Base-by-base conservation (phyloP, 1,139 yeast species). In the Yarrowia galli region DNA sequence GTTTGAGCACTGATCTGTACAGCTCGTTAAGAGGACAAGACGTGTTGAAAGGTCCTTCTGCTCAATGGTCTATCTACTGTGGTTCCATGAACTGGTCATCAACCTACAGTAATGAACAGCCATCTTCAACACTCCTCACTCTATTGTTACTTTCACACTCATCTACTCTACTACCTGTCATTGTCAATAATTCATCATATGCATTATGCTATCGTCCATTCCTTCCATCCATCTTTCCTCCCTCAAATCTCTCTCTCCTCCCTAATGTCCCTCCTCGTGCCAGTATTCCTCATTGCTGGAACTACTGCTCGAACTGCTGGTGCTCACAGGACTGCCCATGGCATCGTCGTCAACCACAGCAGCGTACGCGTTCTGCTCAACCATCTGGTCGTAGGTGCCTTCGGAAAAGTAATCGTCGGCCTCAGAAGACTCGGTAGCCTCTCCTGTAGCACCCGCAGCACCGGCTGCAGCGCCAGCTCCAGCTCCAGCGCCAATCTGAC, bases 261-360 rank as follows among this genome's bases (percentile, higher is more conserved):
- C 15, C 60, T 20, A 54, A 23, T 54, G 42, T 32, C 58, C 40
- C 46, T 58, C 64, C 51, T 58, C 64, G 32, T 58, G 64, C 64
- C 64, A 58, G 51, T 58, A 58, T 51, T 58, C 64, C 51, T 58
- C 64, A 20, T 58, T 58, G 42, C 64, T 56, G 38, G 63, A 56
- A 25, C 38, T 32, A 13, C 51, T 43, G 40, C 51, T 43, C 12
- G 64, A 58, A 13, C 64, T 58, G 51, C 64, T 58, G 28, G 64
- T 43, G 40, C 64, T 58, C 15, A 58, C 64, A 10, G 64, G 51
- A 43, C 64, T 58, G 40, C 51, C 51, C 51, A 58, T 40, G 42
- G 40, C 51, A 6, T 58, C 64, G 16, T 58, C 64, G 10, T 58
- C 64, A 38, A 42, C 32, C 3, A 43, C 64, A 2, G 51, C 51